phyloP scores from a whole-genome alignment of 1,139 yeast genomes.

The Ogataea hybrid region DNA sequence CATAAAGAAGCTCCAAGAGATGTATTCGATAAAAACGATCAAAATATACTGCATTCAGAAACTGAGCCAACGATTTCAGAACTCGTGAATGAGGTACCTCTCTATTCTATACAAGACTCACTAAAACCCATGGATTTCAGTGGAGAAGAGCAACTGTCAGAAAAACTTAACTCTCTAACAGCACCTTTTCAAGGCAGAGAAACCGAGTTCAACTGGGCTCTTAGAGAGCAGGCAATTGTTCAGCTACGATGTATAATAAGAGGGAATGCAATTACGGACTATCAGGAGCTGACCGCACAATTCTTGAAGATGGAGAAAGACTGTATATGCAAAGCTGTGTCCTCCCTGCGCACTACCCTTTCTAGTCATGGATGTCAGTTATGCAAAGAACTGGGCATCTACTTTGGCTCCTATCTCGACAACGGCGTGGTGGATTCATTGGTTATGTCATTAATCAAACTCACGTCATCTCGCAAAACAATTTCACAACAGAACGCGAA shows the following conservation, averaged over 20 bases:
- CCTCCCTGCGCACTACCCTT: slow-evolving; percentile 81
- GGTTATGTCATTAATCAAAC: slow-evolving; percentile 54
- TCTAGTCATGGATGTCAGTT: slow-evolving; percentile 74
- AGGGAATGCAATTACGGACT: slow-evolving; percentile 49
- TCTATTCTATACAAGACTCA: slow-evolving; percentile 22
- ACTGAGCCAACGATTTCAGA: background rate
- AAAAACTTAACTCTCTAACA: slow-evolving; percentile 38
- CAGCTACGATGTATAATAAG: slow-evolving; percentile 58
- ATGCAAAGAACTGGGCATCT: slow-evolving; percentile 66
- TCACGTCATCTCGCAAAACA: slow-evolving; percentile 74
- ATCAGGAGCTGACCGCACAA: slow-evolving; percentile 35
- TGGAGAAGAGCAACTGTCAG: slow-evolving; percentile 36
- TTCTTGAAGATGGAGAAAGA: slow-evolving; percentile 46
- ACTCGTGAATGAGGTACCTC: slow-evolving; percentile 17
- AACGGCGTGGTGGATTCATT: slow-evolving; percentile 55
- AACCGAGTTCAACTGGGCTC: slow-evolving; percentile 84
- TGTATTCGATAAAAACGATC: background rate
- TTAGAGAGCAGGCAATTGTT: slow-evolving; percentile 62
- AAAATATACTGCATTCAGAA: background rate
- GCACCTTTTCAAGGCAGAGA: slow-evolving; percentile 67
- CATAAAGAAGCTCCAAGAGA: too few relatives aligned
- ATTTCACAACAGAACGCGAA: slow-evolving; percentile 77
- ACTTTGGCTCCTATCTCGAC: slow-evolving; percentile 53
- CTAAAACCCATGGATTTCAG: slow-evolving; percentile 13
- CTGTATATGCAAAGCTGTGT: slow-evolving; percentile 65